Conservation (phyloP, 1,139 yeast species). For the Arxiozyma slooffiae region DNA sequence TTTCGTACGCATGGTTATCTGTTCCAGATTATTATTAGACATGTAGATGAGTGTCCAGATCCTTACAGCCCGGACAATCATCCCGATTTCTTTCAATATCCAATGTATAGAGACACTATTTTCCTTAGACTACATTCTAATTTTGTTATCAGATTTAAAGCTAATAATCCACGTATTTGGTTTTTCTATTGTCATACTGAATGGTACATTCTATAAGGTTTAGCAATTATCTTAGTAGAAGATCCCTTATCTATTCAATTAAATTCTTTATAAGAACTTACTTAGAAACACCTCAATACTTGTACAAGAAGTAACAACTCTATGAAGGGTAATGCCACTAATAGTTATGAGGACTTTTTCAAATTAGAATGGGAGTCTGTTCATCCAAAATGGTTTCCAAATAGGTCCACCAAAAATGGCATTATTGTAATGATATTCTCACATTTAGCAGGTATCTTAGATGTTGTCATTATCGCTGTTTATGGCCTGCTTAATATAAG, state of each 20-base stretch:
- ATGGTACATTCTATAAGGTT: constrained; percentile 88
- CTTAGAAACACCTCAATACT: constrained; percentile 48
- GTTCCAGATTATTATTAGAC: constrained; percentile 60
- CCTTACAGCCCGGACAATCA: constrained; percentile 43
- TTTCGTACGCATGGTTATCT: constrained; percentile 79
- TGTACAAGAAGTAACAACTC: constrained; percentile 48
- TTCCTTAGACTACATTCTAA: constrained; percentile 60
- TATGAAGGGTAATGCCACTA: constrained; percentile 78
- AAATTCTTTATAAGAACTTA: constrained; percentile 37
- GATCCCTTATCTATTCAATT: constrained; percentile 59
- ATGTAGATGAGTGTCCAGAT: constrained; percentile 36
- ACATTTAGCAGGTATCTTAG: constrained; percentile 66
- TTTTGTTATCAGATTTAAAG: constrained; percentile 59
- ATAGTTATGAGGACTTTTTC: constrained; percentile 45
- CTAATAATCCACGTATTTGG: constrained; percentile 88
- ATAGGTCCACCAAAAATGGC: constrained; percentile 85
- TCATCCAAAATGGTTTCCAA: constrained; percentile 58
- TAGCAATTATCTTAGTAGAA: constrained; percentile 64
- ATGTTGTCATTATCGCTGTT: constrained; percentile 62
- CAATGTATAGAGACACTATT: constrained; percentile 63
- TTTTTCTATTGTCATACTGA: constrained; percentile 90
- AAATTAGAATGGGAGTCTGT: constrained; percentile 64
- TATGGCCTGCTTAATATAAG: constrained; percentile 66
- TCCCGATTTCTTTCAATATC: constrained; percentile 49
- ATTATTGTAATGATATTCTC: constrained; percentile 80